Evolutionary conservation across 2,329 filamentous ascomycete species (phyloP), one percentile per base, ranked within the genome.

Genomic region (Pestalotiopsis sp.): DNA sequence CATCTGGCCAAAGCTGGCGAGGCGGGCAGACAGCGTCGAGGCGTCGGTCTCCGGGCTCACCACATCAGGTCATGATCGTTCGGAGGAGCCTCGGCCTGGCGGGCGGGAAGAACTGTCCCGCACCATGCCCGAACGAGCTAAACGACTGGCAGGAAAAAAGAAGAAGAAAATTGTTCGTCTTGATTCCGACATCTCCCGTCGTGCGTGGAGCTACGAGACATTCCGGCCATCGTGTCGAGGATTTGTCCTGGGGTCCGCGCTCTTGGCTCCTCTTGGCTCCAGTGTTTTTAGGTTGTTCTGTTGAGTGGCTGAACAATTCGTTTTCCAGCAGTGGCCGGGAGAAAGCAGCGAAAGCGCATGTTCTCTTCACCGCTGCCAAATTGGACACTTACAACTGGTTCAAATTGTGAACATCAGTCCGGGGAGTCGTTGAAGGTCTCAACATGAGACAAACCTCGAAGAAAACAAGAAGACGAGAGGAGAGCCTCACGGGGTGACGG

Each of bases 301-400:
- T 52, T 20, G 17, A 52, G 45, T 20, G 41, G 17, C 17, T 52
- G 9, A n/a, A 52, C 45, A 52, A 52, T 52, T 52, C 45, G 20
- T 17, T 52, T n/a, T 20, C 17, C 14, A 52, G 14, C 14, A 52
- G 17, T 52, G 45, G 17, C 17, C 45, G 41, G 41, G 45, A 20
- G 17, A 52, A 52, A 4, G 45, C 45, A 52, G 45, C 45, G 7
- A 52, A 52, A 52, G 20, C 17, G 45, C 45, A n/a, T 52, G 6
- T 52, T 9, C 17, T 52, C 27, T 31, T 57, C 63, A 66, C 63
- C 63, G 63, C 63, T 66, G 49, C 38, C 65, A 45, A 67, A 67
- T 67, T 58, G 64, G 25, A 14, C 49, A n/a, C 31, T 17, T 12
- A 23, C 52, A 52, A 67, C 27, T 67, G 65, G 64, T 27, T 27